Evolutionary conservation across 2,329 filamentous ascomycete genomes (phyloP).

Genomic region (Botrytis tulipae): DNA sequence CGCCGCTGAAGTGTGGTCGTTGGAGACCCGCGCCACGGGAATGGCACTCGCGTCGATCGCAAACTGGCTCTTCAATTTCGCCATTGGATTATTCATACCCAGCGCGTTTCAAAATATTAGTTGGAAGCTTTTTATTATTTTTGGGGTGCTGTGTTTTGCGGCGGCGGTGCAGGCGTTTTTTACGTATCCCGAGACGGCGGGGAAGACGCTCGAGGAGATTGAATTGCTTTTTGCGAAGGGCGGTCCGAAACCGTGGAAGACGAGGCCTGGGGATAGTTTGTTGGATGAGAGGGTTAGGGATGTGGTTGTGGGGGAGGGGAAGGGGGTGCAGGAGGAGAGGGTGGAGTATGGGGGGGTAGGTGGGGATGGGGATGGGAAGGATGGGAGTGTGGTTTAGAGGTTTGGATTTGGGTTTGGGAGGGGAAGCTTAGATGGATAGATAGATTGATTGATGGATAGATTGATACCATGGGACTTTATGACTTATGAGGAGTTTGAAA

Average conservation of each 20-base stretch:
- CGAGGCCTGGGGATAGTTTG: constrained; percentile 25
- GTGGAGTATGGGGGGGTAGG: neutral
- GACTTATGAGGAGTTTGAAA: neutral
- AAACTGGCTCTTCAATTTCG: constrained; percentile 61
- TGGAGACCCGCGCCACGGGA: constrained; percentile 58
- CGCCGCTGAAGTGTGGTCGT: constrained; percentile 61
- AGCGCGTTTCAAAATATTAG: constrained; percentile 57
- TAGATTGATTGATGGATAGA: neutral
- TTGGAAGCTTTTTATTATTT: constrained; percentile 53
- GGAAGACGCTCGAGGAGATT: constrained; percentile 40
- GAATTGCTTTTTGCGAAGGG: constrained; percentile 36
- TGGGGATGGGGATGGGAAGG: neutral
- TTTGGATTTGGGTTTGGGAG: neutral
- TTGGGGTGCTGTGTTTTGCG: constrained; percentile 47
- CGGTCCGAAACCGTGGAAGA: constrained; percentile 30
- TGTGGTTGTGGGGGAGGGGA: constrained; percentile 19
- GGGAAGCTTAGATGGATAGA: neutral
- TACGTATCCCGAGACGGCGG: constrained; percentile 39
- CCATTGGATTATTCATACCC: constrained; percentile 57
- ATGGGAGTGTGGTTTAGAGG: neutral
- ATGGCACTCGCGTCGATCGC: constrained; percentile 56
- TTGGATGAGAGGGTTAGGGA: constrained; percentile 27
- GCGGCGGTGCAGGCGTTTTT: constrained; percentile 40
- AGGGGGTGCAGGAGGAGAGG: constrained; percentile 1
- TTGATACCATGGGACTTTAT: neutral